Evolutionary conservation across 2,329 filamentous ascomycete species (phyloP), one percentile per base, ranked within the genome.

Genomic region (Zasmidium angulare): DNA sequence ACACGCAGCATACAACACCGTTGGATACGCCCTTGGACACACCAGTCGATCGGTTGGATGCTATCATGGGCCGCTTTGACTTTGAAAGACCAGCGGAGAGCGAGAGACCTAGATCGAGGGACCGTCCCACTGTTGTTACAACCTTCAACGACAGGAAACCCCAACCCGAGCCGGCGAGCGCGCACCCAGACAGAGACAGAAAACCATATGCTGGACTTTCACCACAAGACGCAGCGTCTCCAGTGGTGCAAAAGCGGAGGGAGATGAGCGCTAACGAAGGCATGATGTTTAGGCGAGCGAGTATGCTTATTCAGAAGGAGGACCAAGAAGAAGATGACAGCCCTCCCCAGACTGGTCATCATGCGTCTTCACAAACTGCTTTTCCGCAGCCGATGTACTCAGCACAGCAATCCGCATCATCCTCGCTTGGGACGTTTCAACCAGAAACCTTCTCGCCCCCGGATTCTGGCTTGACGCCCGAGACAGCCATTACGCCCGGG

Each of bases 211-310:
- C 26, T 1, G 59, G 56, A 26, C 56, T 58, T 21, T 58, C 59
- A 12, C 55, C 56, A 9, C 46, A 53, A 24, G 59, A 52, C 22
- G 58, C 63, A 2, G 26, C 53, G 21, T 67, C 68, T 14, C 66
- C 67, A 11, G 64, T 66, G 12, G 60, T 58, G 12, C 57, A 62
- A 43, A 63, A 65, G 55, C 47, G 61, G 22, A 60, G 69, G 20
- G 65, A 69, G 50, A 69, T 72, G 69, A 67, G 63, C 36, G 57
- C 63, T 12, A 68, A 60, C 36, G 71, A 73, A 59, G 71, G 69
- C 46, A 68, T 68, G 67, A 65, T 63, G 9, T 61, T 73, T 11
- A 63, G 70, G n/a, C 62, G 70, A 40, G 69, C 69, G 2, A 73
- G 71, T 53, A 69, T 68, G 43, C 52, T 72, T 61, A 66, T 64